A percentile compares a stretch with the other conserved stretches of the same genome.
These are phyloP conservation scores for Microsporum ferrugineum DNA, from an alignment of 2,329 filamentous ascomycete species.

Conservation along the genomic window DNA sequence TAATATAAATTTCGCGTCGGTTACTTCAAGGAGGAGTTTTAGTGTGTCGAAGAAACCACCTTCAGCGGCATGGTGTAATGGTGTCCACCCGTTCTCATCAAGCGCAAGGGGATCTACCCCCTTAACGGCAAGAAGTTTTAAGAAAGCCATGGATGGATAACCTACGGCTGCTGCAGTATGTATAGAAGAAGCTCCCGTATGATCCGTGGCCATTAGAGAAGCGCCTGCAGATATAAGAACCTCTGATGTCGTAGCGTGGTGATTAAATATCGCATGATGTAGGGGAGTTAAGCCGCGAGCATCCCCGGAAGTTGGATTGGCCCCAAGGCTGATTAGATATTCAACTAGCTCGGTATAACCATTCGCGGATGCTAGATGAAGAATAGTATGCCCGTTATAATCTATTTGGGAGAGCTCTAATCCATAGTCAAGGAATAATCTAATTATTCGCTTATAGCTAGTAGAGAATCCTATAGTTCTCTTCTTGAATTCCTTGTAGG, in stretches of 20 bases:
- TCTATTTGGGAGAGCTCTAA: not conserved
- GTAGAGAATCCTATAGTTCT: not conserved
- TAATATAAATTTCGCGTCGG: not conserved
- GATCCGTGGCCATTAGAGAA: not conserved
- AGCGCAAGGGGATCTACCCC: not conserved
- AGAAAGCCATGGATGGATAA: not conserved
- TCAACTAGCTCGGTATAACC: constrained; percentile 1
- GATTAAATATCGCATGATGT: not conserved
- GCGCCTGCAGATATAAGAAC: not conserved
- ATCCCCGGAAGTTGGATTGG: not conserved
- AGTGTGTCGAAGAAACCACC: not conserved
- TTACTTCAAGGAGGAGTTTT: not conserved
- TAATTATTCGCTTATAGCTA: not conserved
- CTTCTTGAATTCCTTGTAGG: not conserved
- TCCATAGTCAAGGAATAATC: not conserved
- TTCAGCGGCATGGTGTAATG: not conserved
- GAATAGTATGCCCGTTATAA: not conserved
- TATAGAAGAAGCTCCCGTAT: not conserved
- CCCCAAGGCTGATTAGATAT: not conserved
- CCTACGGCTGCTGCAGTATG: constrained; percentile 4
- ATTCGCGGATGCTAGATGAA: not conserved
- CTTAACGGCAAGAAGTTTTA: not conserved
- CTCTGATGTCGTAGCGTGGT: not conserved
- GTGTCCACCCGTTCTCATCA: constrained; percentile 1
- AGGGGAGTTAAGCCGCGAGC: not conserved